Percentiles rank a stretch among this genome's conserved stretches.
phyloP scores from a whole-genome alignment of 805 yeast genomes.

The Candida michaelii region DNA sequence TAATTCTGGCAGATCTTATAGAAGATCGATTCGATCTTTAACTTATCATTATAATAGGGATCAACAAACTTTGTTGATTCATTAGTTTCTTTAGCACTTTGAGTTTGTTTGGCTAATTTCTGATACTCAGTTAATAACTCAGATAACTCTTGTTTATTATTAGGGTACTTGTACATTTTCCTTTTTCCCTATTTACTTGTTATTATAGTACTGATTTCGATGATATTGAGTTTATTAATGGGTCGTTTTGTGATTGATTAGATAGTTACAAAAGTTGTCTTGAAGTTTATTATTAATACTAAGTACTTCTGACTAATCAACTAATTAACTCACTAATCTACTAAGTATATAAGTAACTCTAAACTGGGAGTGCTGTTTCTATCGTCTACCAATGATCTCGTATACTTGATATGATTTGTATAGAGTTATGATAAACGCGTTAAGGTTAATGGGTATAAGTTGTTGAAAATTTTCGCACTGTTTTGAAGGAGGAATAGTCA shows the following conservation, averaged over 20 bases:
- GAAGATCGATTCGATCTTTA: slow-evolving; percentile 30
- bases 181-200: too few species aligned
- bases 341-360: too few species aligned
- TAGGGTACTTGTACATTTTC: slow-evolving; percentile 18
- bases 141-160: slow-evolving; percentile 25
- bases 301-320: too few species aligned
- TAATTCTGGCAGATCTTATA: slow-evolving; percentile 27
- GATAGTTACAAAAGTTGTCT: too few species aligned
- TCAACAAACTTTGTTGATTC: slow-evolving; percentile 20
- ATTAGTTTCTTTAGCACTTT: slow-evolving; percentile 4
- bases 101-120: slow-evolving; percentile 19
- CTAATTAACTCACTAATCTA: too few species aligned
- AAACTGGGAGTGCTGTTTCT: too few species aligned
- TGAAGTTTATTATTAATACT: too few species aligned
- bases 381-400: too few species aligned
- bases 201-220: too few species aligned
- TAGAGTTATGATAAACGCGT: slow-evolving; percentile 2
- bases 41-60: slow-evolving; percentile 23
- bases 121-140: slow-evolving; percentile 26
- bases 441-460: not conserved
- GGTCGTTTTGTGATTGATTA: too few species aligned
- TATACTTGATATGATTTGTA: not conserved
- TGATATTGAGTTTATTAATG: too few species aligned
- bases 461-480: slow-evolving; percentile 4
- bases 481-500: not conserved